Conservation (phyloP, 2,329 filamentous ascomycete species). For the Colletotrichum tamarilloi region DNA sequence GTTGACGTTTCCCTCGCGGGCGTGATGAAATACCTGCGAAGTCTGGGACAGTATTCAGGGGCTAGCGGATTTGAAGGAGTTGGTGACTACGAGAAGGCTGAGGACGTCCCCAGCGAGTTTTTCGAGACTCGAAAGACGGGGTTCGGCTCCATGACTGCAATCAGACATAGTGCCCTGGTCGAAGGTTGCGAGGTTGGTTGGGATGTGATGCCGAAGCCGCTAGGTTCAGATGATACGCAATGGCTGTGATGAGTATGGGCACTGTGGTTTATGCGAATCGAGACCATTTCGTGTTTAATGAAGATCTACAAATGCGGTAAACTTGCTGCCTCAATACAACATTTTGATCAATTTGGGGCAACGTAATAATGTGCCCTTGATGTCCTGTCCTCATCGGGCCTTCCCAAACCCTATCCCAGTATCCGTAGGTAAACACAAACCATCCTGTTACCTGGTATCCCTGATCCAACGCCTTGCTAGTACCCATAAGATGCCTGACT, state of each 20-base stretch:
- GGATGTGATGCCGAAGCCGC: constrained; percentile 59
- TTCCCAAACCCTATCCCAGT: neutral
- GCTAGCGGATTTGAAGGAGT: constrained; percentile 53
- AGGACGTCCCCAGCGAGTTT: constrained; percentile 43
- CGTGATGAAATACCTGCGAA: constrained; percentile 64
- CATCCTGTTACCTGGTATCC: constrained; percentile 1
- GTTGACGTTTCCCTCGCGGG: constrained; percentile 61
- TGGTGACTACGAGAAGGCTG: constrained; percentile 42
- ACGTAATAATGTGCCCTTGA: neutral
- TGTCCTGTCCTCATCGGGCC: neutral
- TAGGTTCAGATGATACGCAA: neutral
- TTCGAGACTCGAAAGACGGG: constrained; percentile 56
- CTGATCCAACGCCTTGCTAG: constrained; percentile 10
- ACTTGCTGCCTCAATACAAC: neutral
- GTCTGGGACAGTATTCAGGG: constrained; percentile 61
- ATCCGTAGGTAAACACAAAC: neutral
- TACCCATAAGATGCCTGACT: neutral
- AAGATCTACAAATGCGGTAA: neutral
- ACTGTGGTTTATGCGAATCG: neutral
- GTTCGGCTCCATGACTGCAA: constrained; percentile 58
- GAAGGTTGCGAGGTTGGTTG: constrained; percentile 58
- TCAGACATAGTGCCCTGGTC: constrained; percentile 60
- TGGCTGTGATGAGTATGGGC: neutral
- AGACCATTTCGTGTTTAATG: neutral
- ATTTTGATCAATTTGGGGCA: neutral